Percentiles rank a stretch among this genome's conserved stretches.
These are phyloP conservation scores for Tolypocladium album DNA, from an alignment of 2,329 filamentous ascomycete species.

Conservation along the genomic window DNA sequence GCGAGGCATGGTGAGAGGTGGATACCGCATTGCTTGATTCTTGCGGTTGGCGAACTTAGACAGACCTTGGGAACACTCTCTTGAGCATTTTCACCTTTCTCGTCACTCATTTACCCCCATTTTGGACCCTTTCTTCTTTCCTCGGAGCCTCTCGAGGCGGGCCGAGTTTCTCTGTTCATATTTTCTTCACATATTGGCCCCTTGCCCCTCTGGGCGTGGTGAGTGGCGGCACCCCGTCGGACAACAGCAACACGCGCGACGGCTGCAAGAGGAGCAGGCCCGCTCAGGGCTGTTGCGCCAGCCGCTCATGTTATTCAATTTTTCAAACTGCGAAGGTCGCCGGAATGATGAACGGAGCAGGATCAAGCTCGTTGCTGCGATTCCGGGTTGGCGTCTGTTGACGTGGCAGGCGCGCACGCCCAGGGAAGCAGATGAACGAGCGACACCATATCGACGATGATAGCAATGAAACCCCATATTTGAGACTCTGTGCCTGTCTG, in stretches of 20 bases:
- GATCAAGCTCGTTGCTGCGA: not conserved
- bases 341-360: not conserved
- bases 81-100: slow-evolving; percentile 16
- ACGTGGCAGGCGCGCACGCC: not conserved
- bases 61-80: slow-evolving; percentile 11
- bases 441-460: not conserved
- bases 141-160: not conserved
- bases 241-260: not conserved
- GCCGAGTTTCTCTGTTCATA: slow-evolving; percentile 1
- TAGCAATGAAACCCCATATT: not conserved
- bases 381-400: not conserved
- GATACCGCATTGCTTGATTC: slow-evolving; percentile 8
- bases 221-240: not conserved
- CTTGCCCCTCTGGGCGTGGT: not conserved
- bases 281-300: not conserved
- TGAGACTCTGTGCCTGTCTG: not conserved
- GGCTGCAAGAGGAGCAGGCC: not conserved
- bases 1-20: slow-evolving; percentile 10
- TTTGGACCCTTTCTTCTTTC: not conserved
- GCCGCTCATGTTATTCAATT: not conserved
- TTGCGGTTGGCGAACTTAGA: slow-evolving; percentile 11
- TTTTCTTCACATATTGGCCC: not conserved
- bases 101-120: slow-evolving; percentile 18
- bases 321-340: not conserved
- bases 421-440: not conserved